Conservation (phyloP, 2,329 filamentous ascomycete species). For the Phialophora macrospora region DNA sequence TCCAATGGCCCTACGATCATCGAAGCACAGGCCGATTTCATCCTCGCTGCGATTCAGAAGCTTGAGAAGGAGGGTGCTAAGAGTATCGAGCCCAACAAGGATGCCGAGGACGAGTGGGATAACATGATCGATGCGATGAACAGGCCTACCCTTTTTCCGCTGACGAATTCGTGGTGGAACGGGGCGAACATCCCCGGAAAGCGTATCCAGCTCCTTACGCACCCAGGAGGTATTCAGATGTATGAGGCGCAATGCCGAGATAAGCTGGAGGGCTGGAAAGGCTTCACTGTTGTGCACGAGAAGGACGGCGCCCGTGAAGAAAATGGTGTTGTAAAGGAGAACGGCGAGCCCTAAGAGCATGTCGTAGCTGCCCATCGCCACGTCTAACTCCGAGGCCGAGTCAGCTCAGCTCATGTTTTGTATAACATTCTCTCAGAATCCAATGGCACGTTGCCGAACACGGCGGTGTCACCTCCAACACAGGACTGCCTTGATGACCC, state of each 20-base stretch:
- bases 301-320: not conserved
- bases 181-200: slow-evolving; percentile 62
- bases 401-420: not conserved
- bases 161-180: slow-evolving; percentile 60
- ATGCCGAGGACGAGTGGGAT: slow-evolving; percentile 58
- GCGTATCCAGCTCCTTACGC: slow-evolving; percentile 34
- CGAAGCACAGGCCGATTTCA: slow-evolving; percentile 54
- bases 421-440: not conserved
- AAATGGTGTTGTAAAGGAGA: slow-evolving; percentile 7
- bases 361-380: not conserved
- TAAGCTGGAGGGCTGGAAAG: slow-evolving; percentile 29
- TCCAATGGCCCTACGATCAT: slow-evolving; percentile 54
- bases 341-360: not conserved
- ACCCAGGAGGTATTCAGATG: slow-evolving; percentile 28
- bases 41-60: slow-evolving; percentile 56
- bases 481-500: slow-evolving; percentile 19
- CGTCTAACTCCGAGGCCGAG: not conserved
- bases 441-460: not conserved
- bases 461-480: slow-evolving; percentile 4
- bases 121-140: slow-evolving; percentile 54
- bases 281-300: slow-evolving; percentile 34
- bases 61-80: slow-evolving; percentile 54
- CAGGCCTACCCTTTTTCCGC: slow-evolving; percentile 57
- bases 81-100: slow-evolving; percentile 56
- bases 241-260: slow-evolving; percentile 27